Evolutionary conservation across 805 yeast species (phyloP).

Genomic region (Saturnispora besseyi): DNA sequence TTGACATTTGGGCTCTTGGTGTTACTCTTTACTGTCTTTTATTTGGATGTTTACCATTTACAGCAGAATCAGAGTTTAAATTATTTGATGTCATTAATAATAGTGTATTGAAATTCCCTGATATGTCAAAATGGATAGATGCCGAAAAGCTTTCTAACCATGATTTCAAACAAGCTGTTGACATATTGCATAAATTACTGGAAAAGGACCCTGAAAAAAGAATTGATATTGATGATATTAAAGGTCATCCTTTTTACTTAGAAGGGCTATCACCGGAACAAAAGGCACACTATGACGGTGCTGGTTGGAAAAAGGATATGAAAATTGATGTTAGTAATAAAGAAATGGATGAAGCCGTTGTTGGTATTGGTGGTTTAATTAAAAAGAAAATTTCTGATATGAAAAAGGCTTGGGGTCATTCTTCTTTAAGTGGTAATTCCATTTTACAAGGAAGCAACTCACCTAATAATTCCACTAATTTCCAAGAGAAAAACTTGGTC

Average conservation of each 20-base stretch:
- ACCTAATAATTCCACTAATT: not conserved
- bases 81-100: slow-evolving; percentile 74
- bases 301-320: slow-evolving; percentile 25
- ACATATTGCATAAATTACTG: slow-evolving; percentile 52
- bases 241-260: slow-evolving; percentile 59
- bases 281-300: slow-evolving; percentile 20
- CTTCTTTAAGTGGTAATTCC: not conserved
- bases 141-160: slow-evolving; percentile 16
- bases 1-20: slow-evolving; percentile 98
- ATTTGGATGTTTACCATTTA: slow-evolving; percentile 84
- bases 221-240: slow-evolving; percentile 62
- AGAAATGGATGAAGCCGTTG: slow-evolving; percentile 69
- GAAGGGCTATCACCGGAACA: slow-evolving; percentile 24
- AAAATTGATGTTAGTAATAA: slow-evolving; percentile 53
- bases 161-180: slow-evolving; percentile 37
- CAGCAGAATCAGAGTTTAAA: slow-evolving; percentile 78
- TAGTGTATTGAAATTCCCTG: slow-evolving; percentile 51
- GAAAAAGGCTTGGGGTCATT: slow-evolving; percentile 4
- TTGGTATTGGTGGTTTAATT: slow-evolving; percentile 68
- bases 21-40: slow-evolving; percentile 81
- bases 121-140: slow-evolving; percentile 23
- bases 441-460: not conserved
- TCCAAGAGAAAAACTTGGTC: not conserved
- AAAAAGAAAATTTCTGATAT: slow-evolving; percentile 38
- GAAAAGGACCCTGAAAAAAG: slow-evolving; percentile 63